A percentile compares a stretch with the other conserved stretches of the same genome.
Conservation (phyloP, 2,329 filamentous ascomycete species). For the Rachicladosporium sp. region DNA sequence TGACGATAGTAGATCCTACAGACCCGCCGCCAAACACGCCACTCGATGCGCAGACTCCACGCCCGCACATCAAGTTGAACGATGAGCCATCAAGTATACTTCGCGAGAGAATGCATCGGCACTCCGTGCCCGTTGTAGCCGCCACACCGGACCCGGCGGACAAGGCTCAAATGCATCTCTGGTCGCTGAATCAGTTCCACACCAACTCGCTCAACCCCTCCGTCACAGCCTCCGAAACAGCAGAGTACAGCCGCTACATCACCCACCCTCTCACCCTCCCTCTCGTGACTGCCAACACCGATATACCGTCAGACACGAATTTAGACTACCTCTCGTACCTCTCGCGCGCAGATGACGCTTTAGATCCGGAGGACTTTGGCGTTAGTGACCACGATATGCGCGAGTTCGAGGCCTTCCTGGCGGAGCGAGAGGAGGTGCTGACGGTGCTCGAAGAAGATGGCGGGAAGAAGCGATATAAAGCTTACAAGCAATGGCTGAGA, state of each 20-base stretch:
- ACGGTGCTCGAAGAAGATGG: slow-evolving; percentile 80
- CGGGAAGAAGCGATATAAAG: slow-evolving; percentile 89
- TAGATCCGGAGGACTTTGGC: slow-evolving; percentile 27
- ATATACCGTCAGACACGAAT: slow-evolving; percentile 45
- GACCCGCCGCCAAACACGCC: neutral
- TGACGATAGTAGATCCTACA: slow-evolving; percentile 54
- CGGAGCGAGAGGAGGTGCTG: slow-evolving; percentile 67
- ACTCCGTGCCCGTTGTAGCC: too few species aligned
- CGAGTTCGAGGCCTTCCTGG: slow-evolving; percentile 66
- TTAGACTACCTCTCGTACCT: slow-evolving; percentile 72
- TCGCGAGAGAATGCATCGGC: slow-evolving; percentile 12
- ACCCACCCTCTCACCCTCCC: slow-evolving; percentile 80
- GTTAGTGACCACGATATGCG: slow-evolving; percentile 53
- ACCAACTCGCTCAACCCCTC: slow-evolving; percentile 74
- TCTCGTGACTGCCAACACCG: slow-evolving; percentile 51
- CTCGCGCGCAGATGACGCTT: slow-evolving; percentile 35
- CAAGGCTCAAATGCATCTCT: slow-evolving; percentile 72
- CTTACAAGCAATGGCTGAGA: slow-evolving; percentile 85
- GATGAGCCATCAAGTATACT: slow-evolving; percentile 31
- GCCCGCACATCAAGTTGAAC: slow-evolving; percentile 1
- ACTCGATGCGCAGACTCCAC: neutral
- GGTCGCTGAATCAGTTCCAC: slow-evolving; percentile 79
- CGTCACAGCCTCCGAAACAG: slow-evolving; percentile 62
- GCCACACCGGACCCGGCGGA: slow-evolving; percentile 38
- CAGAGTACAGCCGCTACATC: slow-evolving; percentile 82